Percentiles rank a stretch among this genome's conserved stretches.
Conservation (phyloP, 2,329 filamentous ascomycete genomes). For the Diplodia mutila region DNA sequence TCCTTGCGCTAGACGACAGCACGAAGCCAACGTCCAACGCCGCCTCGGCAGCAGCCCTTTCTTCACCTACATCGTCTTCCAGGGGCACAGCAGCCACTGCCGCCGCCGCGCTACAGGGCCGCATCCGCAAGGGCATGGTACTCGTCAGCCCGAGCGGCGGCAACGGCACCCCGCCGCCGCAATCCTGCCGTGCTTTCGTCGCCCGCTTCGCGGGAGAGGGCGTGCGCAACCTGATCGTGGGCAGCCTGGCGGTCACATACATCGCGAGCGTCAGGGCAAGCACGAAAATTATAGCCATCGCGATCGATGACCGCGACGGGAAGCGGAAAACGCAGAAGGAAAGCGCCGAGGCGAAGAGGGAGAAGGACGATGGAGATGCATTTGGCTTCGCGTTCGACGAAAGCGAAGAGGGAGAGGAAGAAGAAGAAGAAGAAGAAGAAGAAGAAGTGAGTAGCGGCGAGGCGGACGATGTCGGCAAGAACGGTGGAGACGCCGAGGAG, state of each 20-base stretch:
- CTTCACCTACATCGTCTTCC: slow-evolving; percentile 27
- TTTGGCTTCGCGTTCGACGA: slow-evolving; percentile 57
- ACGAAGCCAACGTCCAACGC: slow-evolving; percentile 26
- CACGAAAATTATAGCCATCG: slow-evolving; percentile 68
- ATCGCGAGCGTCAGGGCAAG: slow-evolving; percentile 83
- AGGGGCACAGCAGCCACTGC: slow-evolving; percentile 8
- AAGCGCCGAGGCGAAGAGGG: neutral
- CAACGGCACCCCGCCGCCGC: slow-evolving; percentile 43
- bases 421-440: slow-evolving; percentile 40
- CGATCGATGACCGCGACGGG: slow-evolving; percentile 30
- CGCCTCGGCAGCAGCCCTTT: neutral
- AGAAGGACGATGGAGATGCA: slow-evolving; percentile 48
- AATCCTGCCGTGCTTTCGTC: slow-evolving; percentile 54
- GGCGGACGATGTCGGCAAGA: slow-evolving; percentile 37
- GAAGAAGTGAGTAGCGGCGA: slow-evolving; percentile 36
- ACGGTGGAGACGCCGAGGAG: slow-evolving; percentile 40
- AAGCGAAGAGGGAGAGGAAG: slow-evolving; percentile 51
- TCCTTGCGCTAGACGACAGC: slow-evolving; percentile 54
- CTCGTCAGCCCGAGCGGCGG: slow-evolving; percentile 60
- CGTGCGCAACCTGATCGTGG: slow-evolving; percentile 65
- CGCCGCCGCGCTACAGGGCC: slow-evolving; percentile 16
- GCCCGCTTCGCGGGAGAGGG: slow-evolving; percentile 69
- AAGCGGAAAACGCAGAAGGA: neutral
- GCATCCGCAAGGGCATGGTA: slow-evolving; percentile 79
- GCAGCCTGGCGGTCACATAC: slow-evolving; percentile 78